Conservation (phyloP, 208 protist species). For the Trypanosoma avium region DNA sequence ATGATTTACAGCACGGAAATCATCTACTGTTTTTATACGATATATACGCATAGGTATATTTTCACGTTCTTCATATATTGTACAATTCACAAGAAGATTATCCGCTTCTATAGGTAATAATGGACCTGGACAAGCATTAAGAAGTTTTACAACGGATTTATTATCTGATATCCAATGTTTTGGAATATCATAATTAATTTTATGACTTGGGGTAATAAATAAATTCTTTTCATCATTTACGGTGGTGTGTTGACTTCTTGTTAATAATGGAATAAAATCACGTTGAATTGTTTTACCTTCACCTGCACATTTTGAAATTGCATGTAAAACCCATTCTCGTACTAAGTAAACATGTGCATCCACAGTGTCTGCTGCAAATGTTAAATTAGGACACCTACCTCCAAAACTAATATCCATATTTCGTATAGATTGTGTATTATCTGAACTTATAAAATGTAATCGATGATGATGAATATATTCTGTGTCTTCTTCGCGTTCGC, state of each 20-base stretch:
- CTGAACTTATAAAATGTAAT: conserved; percentile 68
- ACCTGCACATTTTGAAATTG: conserved; percentile 59
- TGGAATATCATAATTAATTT: conserved; percentile 56
- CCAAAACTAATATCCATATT: conserved; percentile 63
- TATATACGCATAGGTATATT: conserved; percentile 45
- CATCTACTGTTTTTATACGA: conserved; percentile 64
- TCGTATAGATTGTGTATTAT: conserved; percentile 41
- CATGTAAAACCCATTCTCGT: conserved; percentile 69
- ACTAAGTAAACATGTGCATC: conserved; percentile 77
- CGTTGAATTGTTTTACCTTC: conserved; percentile 27
- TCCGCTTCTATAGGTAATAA: conserved; percentile 52
- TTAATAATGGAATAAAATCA: conserved; percentile 58
- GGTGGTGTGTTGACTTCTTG: conserved; percentile 64
- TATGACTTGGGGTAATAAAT: conserved; percentile 53
- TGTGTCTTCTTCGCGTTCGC: neutral
- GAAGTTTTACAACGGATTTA: conserved; percentile 37
- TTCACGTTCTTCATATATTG: conserved; percentile 66
- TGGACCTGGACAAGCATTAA: conserved; percentile 50
- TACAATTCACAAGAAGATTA: conserved; percentile 72
- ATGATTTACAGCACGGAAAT: conserved; percentile 61
- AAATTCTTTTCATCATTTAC: conserved; percentile 44
- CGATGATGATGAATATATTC: conserved; percentile 40
- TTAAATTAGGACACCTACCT: conserved; percentile 65
- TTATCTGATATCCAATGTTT: conserved; percentile 61
- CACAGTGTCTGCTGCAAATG: conserved; percentile 57